Evolutionary conservation across 805 yeast species (phyloP), one percentile per base, ranked within the genome.

Genomic region (Groenewaldozyma salmanticensis): DNA sequence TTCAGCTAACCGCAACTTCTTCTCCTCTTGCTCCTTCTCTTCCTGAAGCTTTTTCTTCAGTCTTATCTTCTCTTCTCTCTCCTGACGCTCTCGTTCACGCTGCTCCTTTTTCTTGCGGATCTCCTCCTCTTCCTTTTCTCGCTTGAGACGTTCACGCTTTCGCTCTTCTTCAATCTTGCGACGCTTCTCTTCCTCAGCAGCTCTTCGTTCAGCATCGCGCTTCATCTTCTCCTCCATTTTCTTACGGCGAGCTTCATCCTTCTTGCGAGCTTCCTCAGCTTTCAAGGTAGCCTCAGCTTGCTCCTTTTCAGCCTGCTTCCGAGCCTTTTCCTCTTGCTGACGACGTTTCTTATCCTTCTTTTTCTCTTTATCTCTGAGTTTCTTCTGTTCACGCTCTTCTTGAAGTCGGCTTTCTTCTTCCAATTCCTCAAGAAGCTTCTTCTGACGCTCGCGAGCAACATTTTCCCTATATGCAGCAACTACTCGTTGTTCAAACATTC

Each of bases 401-500:
- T 52, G 47, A 33, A 50, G 44, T 31, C 55, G 48, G 34, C 42
- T 49, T 45, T 55, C 61, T 38, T 53, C 63, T 29, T 55, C 64
- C 20, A 56, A 54, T 47, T 55, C 66, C 44, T 52, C 53, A 36
- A 64, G 51, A 22, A 64, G 58, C 47, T 54, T 54, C 51, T 48
- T 57, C 52, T 61, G 67, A 9, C 67, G 59, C 51, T 82, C 92
- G 45, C 81, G 85, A 9, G 95, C 88, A 37, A 81, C 74, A 48
- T 77, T 81, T 52, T 81, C 88, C 46, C 82, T 81, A 55, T 79
- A 87, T 0, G 94, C 84, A 22, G 72, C 75, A 53, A 82, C 67
- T 24, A 88, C 72, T 35, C 86, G 72, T 49, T 75, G 78, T 53
- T 82, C 84, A 51, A 88, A 71, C 55, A 85, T 68, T 40, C 84